phyloP scores from a whole-genome alignment of 306 rosid species.

The Citrullus mucosospermus region DNA sequence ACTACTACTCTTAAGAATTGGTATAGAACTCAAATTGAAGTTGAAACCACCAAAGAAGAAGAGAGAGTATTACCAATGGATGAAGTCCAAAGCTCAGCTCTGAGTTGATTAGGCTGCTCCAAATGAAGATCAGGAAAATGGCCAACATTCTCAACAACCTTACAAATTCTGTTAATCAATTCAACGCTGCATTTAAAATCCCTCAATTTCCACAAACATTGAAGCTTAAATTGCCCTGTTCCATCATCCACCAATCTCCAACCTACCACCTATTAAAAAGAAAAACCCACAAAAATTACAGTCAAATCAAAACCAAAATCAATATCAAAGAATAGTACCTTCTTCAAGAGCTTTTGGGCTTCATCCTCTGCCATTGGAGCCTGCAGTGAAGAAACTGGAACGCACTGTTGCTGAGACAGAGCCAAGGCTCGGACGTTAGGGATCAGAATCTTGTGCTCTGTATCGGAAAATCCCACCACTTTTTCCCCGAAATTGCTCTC shows the following conservation, averaged over 20 bases:
- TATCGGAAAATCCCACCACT: constrained; percentile 38
- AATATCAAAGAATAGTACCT: constrained; percentile 23
- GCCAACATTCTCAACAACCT: constrained; percentile 42
- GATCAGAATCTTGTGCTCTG: constrained; percentile 82
- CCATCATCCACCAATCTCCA: constrained; percentile 71
- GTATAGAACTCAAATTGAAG: no score
- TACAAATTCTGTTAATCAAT: constrained; percentile 54
- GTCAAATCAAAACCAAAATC: background rate
- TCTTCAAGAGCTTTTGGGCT: constrained; percentile 39
- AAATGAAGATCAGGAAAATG: constrained; percentile 75
- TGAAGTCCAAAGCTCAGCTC: constrained; percentile 73
- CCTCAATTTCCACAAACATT: constrained; percentile 85
- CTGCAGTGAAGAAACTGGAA: constrained; percentile 44
- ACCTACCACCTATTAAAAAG: constrained; percentile 44
- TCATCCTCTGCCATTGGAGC: constrained; percentile 42
- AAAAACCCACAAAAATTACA: background rate
- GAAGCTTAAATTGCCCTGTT: constrained; percentile 39
- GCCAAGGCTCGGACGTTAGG: constrained; percentile 59
- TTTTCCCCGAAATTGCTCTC: constrained; percentile 69
- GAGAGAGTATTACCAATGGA: constrained; percentile 39
- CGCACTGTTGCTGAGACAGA: constrained; percentile 43
- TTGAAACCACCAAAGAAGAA: background rate
- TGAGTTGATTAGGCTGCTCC: constrained; percentile 72
- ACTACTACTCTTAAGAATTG: background rate
- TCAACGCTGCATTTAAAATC: constrained; percentile 65